Conservation (phyloP, 1,139 yeast species). For the Kodamaea ohmeri region DNA sequence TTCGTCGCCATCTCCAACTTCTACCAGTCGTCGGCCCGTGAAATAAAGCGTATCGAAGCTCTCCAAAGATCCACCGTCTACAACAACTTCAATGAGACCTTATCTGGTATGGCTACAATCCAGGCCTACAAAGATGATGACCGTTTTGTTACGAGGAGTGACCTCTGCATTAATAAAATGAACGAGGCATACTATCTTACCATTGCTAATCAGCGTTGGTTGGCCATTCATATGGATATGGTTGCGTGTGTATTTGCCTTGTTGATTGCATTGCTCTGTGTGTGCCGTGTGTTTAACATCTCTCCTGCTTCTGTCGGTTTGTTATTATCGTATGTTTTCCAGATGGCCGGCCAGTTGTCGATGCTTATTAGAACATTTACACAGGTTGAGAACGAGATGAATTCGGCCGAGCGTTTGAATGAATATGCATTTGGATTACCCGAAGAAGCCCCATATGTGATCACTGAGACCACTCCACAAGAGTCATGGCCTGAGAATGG, state of each 20-base stretch:
- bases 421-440: constrained; percentile 57
- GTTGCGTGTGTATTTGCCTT: constrained; percentile 40
- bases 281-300: constrained; percentile 58
- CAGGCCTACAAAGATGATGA: constrained; percentile 54
- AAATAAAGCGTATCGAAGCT: constrained; percentile 80
- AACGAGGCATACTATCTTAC: constrained; percentile 70
- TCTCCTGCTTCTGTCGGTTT: constrained; percentile 70
- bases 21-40: constrained; percentile 74
- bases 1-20: constrained; percentile 42
- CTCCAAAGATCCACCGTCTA: constrained; percentile 72
- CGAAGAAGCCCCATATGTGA: constrained; percentile 38
- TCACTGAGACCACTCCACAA: constrained; percentile 52
- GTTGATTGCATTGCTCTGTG: constrained; percentile 58
- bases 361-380: constrained; percentile 55
- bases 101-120: constrained; percentile 70
- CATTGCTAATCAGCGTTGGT: constrained; percentile 77
- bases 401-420: constrained; percentile 77
- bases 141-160: constrained; percentile 52
- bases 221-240: constrained; percentile 59
- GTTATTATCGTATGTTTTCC: constrained; percentile 57
- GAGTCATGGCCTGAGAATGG: constrained; percentile 47
- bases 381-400: constrained; percentile 78
- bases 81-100: constrained; percentile 71
- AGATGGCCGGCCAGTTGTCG: constrained; percentile 47
- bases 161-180: constrained; percentile 54